A percentile compares a stretch with the other conserved stretches of the same genome.
Evolutionary conservation across 257 asterid species (phyloP).

Genomic region (Plantago ovata): DNA sequence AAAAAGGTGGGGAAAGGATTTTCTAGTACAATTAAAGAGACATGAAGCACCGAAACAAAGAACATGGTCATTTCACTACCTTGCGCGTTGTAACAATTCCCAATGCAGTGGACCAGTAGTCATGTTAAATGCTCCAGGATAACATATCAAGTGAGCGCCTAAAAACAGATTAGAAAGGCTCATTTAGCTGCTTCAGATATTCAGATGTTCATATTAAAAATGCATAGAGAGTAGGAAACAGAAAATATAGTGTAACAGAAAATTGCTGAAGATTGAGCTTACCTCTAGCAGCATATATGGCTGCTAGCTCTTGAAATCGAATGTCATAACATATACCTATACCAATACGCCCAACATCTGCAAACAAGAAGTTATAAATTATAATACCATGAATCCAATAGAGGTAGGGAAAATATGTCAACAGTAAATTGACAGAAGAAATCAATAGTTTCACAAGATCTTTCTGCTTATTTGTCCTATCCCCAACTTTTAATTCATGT

Average conservation of each 20-base stretch:
- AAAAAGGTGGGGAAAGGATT: too few relatives aligned
- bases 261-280: constrained; percentile 18
- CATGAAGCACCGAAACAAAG: too few relatives aligned
- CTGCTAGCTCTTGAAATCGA: constrained; percentile 78
- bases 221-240: constrained; percentile 1
- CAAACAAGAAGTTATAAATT: not conserved
- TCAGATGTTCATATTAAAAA: not conserved
- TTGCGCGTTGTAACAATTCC: constrained; percentile 86
- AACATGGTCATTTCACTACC: constrained; percentile 37
- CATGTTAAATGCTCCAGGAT: constrained; percentile 96
- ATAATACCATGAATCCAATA: too few relatives aligned
- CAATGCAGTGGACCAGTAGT: constrained; percentile 92
- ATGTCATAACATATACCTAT: constrained; percentile 88
- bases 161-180: constrained; percentile 19
- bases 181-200: not conserved
- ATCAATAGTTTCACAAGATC: too few relatives aligned
- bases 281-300: constrained; percentile 88
- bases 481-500: not conserved
- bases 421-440: too few relatives aligned
- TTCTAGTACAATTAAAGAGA: too few relatives aligned
- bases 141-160: constrained; percentile 92
- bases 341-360: constrained; percentile 87
- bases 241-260: constrained; percentile 8
- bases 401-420: too few relatives aligned
- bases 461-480: not conserved